These are phyloP conservation scores for Lojkania enalia DNA, from an alignment of 2,329 filamentous ascomycete species.

Conservation along the genomic window DNA sequence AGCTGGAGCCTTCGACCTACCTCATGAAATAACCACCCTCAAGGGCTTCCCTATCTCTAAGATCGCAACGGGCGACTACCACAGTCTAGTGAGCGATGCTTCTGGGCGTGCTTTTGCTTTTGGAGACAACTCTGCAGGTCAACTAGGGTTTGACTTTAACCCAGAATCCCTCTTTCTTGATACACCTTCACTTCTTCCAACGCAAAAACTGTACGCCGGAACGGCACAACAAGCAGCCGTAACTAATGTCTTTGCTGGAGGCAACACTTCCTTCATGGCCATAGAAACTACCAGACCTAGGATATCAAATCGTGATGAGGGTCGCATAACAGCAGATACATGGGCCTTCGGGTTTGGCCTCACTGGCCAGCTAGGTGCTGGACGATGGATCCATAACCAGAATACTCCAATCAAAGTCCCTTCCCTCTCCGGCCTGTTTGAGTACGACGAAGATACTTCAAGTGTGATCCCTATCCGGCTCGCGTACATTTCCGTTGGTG, in stretches of 20 bases:
- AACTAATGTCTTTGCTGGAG: slow-evolving; percentile 81
- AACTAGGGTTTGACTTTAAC: slow-evolving; percentile 79
- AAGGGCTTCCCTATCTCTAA: slow-evolving; percentile 70
- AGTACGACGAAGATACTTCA: slow-evolving; percentile 78
- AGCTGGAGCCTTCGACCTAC: slow-evolving; percentile 74
- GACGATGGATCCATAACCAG: slow-evolving; percentile 87
- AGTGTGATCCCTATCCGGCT: slow-evolving; percentile 76
- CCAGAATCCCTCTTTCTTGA: slow-evolving; percentile 66
- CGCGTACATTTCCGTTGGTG: slow-evolving; percentile 71
- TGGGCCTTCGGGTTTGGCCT: slow-evolving; percentile 90
- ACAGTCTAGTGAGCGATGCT: slow-evolving; percentile 78
- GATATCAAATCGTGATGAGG: slow-evolving; percentile 49
- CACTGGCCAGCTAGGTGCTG: slow-evolving; percentile 79
- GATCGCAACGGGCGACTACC: slow-evolving; percentile 83
- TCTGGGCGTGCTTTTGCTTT: slow-evolving; percentile 81
- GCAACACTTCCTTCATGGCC: slow-evolving; percentile 83
- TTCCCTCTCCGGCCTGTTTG: slow-evolving; percentile 77
- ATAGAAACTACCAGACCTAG: slow-evolving; percentile 72
- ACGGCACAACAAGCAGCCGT: slow-evolving; percentile 66
- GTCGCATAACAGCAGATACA: slow-evolving; percentile 70
- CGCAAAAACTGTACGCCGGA: slow-evolving; percentile 72
- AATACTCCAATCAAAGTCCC: slow-evolving; percentile 78
- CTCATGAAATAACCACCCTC: slow-evolving; percentile 75
- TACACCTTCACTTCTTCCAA: slow-evolving; percentile 69
- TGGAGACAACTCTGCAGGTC: slow-evolving; percentile 89